Evolutionary conservation across 768 basidiomycete species (phyloP), one percentile per base, ranked within the genome.

Genomic region (Kwoniella botswanensis): DNA sequence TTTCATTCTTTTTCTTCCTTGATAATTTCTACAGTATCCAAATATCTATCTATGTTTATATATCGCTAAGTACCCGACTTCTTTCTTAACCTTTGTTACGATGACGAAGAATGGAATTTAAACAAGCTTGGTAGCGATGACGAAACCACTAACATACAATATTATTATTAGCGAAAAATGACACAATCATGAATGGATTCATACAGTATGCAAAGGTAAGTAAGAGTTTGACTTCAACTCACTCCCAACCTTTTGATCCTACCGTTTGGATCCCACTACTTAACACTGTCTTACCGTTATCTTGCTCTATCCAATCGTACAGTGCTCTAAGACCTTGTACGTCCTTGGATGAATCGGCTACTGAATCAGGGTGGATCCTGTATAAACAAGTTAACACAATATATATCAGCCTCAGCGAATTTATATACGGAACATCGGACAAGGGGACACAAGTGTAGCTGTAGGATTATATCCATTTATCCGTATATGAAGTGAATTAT

Each of bases 231-330:
- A 26, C 26, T 26, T 26, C 26, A 26, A 26, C 67, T 68, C 67
- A 68, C 67, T 81, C 79, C 79, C 79, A 81, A 35, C 29, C 65
- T 72, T 81, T 81, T 4, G 55, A 68, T 13, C 79, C 76, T 22
- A 81, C 79, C 11, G 79, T 81, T 68, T 81, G 79, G 7, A 77
- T 74, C 17, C 68, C 74, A 53, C 68, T 72, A 65, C 71, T 70
- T 52, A 78, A 53, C 5, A 81, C 79, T 18, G 75, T 81, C 71
- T 74, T 78, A 5, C 79, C 79, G 22, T 29, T 53, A 70, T 81
- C 79, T 54, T 73, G 18, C 61, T 81, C 66, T 35, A 76, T 71
- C 77, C 77, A 81, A 42, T 81, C 79, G 62, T 77, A 79, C 59
- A 81, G 43, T 59, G 72, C 73, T 57, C 77, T 59, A 29, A 78